phyloP scores from a whole-genome alignment of 2,329 filamentous ascomycete species.

The Aspergillus aculeatus region DNA sequence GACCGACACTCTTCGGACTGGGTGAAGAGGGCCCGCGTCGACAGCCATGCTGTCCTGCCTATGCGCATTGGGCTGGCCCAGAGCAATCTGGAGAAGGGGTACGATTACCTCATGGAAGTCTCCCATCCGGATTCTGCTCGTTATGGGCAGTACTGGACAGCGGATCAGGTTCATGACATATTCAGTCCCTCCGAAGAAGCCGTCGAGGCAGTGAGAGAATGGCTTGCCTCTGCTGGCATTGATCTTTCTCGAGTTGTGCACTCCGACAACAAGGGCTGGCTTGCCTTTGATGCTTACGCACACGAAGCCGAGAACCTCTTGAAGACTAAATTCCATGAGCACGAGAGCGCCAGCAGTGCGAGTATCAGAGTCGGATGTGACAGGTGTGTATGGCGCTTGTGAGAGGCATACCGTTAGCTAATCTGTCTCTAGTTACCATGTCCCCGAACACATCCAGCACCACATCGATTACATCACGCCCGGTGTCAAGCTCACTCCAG shows the following conservation, averaged over 20 bases:
- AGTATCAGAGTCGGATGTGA: slow-evolving; percentile 36
- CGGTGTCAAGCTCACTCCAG: slow-evolving; percentile 51
- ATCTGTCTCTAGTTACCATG: slow-evolving; percentile 41
- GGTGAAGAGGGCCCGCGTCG: slow-evolving; percentile 39
- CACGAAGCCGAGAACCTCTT: slow-evolving; percentile 55
- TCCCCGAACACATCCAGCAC: slow-evolving; percentile 48
- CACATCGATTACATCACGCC: slow-evolving; percentile 59
- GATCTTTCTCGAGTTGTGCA: slow-evolving; percentile 48
- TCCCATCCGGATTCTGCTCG: slow-evolving; percentile 44
- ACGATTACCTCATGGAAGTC: slow-evolving; percentile 45
- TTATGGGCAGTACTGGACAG: slow-evolving; percentile 46
- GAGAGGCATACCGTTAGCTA: background rate
- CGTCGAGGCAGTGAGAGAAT: slow-evolving; percentile 52
- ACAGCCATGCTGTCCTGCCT: slow-evolving; percentile 39
- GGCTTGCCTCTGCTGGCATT: slow-evolving; percentile 57
- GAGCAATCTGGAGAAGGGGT: slow-evolving; percentile 46
- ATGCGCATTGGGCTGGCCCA: slow-evolving; percentile 51
- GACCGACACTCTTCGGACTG: slow-evolving; percentile 33
- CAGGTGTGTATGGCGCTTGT: slow-evolving; percentile 29
- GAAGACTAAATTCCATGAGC: slow-evolving; percentile 54
- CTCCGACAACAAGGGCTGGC: slow-evolving; percentile 54
- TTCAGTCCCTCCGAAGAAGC: slow-evolving; percentile 47
- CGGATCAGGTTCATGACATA: slow-evolving; percentile 43
- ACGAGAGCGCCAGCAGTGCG: slow-evolving; percentile 39
- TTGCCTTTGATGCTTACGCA: slow-evolving; percentile 56